phyloP scores from a whole-genome alignment of 1,139 yeast species.

The Hemisphaericaspora xylanilytica region DNA sequence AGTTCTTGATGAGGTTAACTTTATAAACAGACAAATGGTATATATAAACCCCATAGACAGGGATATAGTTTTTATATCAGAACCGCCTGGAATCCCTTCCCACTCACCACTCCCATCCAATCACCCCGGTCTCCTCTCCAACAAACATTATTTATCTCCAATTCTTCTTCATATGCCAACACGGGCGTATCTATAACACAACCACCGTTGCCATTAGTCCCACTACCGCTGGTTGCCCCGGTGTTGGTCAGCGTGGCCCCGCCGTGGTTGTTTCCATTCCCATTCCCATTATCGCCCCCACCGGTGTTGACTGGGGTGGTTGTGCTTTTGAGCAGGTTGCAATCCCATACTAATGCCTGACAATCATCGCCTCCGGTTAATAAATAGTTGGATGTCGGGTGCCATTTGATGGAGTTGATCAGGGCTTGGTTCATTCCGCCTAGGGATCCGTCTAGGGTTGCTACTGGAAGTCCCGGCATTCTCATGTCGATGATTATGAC shows the following conservation, averaged over 20 bases:
- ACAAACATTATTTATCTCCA: slow-evolving; percentile 71
- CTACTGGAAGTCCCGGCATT: slow-evolving; percentile 80
- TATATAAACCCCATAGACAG: no score
- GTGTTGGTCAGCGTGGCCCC: no score
- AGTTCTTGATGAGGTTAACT: no score
- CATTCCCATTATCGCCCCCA: slow-evolving; percentile 2
- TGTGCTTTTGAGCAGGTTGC: slow-evolving; percentile 28
- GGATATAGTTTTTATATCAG: slow-evolving; percentile 23
- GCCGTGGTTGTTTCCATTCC: slow-evolving; percentile 1
- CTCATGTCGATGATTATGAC: slow-evolving; percentile 79
- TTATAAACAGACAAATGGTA: no score
- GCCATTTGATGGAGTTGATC: slow-evolving; percentile 80
- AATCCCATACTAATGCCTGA: slow-evolving; percentile 85
- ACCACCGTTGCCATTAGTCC: no score
- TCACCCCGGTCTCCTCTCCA: slow-evolving; percentile 69
- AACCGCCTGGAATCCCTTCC: slow-evolving; percentile 78
- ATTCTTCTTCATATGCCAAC: slow-evolving; percentile 55
- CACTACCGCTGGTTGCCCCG: no score
- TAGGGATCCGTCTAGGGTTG: slow-evolving; percentile 64
- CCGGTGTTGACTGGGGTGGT: background rate
- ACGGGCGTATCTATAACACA: slow-evolving; percentile 42
- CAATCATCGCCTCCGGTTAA: slow-evolving; percentile 89
- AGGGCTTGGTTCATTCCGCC: slow-evolving; percentile 47
- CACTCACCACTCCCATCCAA: slow-evolving; percentile 81
- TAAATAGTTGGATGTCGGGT: slow-evolving; percentile 67